Percentiles rank a stretch among this genome's conserved stretches.
Conservation (phyloP, 2,329 filamentous ascomycete species). For the Knoxdaviesia proteae region DNA sequence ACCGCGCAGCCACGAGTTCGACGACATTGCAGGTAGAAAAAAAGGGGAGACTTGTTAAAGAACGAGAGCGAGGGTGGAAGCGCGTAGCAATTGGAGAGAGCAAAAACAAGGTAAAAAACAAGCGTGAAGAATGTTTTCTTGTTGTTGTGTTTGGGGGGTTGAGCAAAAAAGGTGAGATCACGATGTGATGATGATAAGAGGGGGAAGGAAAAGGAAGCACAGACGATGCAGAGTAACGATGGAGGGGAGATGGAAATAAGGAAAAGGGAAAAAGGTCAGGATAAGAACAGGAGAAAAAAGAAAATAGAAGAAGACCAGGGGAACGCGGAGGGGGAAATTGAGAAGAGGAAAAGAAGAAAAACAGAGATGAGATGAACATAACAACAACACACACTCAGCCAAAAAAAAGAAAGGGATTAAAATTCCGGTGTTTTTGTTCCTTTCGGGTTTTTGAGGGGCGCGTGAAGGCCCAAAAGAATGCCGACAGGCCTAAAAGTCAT, state of each 20-base stretch:
- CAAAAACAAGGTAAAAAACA: background rate
- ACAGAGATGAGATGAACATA: background rate
- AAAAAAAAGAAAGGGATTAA: background rate
- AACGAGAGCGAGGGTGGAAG: background rate
- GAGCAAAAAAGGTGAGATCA: constrained; percentile 8
- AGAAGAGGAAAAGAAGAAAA: constrained; percentile 1
- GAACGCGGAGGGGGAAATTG: no score
- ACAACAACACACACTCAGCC: constrained; percentile 1
- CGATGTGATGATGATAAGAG: no score
- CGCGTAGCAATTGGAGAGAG: background rate
- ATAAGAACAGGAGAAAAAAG: background rate
- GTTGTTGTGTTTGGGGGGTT: constrained; percentile 7
- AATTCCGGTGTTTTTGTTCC: constrained; percentile 1
- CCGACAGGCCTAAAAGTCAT: no score
- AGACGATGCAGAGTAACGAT: constrained; percentile 4
- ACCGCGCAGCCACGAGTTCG: constrained; percentile 53
- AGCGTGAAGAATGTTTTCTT: background rate
- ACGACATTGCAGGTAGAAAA: constrained; percentile 29
- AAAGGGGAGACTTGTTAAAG: background rate
- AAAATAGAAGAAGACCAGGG: background rate
- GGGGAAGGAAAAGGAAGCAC: background rate
- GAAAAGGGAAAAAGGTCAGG: background rate
- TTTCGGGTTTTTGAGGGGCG: background rate
- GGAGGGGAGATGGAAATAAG: constrained; percentile 2
- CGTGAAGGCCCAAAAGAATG: background rate